Conservation (phyloP, 2,329 filamentous ascomycete genomes). For the Calonectria hawksworthii region DNA sequence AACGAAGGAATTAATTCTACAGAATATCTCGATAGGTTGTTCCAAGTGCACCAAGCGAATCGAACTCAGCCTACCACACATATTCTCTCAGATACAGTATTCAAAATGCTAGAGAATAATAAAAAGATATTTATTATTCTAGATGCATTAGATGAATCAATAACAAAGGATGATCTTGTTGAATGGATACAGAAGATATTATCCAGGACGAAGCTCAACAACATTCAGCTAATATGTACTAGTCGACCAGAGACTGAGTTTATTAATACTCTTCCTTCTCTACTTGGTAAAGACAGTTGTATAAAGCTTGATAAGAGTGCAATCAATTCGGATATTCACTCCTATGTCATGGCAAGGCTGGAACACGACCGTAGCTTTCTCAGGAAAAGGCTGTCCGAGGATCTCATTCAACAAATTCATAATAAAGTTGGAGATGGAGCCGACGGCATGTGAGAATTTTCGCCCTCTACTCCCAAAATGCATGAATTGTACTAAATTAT, state of each 20-base stretch:
- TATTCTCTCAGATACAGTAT: neutral
- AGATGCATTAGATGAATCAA: slow-evolving; percentile 43
- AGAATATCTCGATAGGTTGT: neutral
- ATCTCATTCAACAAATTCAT: slow-evolving; percentile 25
- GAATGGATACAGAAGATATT: slow-evolving; percentile 31
- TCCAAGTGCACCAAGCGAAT: neutral
- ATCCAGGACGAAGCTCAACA: neutral
- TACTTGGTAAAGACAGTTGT: slow-evolving; percentile 34
- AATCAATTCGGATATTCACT: slow-evolving; percentile 36
- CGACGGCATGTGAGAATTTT: slow-evolving; percentile 51
- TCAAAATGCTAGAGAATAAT: neutral
- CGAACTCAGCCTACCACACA: neutral
- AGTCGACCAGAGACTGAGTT: slow-evolving; percentile 39
- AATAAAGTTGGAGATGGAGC: slow-evolving; percentile 35
- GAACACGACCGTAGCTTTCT: slow-evolving; percentile 32
- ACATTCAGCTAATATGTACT: slow-evolving; percentile 32
- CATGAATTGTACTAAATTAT: too few relatives aligned
- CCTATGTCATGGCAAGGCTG: slow-evolving; percentile 29
- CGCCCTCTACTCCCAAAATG: too few relatives aligned
- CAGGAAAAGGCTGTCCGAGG: slow-evolving; percentile 24
- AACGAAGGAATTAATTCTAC: neutral
- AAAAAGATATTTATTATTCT: slow-evolving; percentile 2
- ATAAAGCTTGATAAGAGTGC: slow-evolving; percentile 29
- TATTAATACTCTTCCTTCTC: slow-evolving; percentile 4
- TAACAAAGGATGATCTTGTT: slow-evolving; percentile 34